Evolutionary conservation across 2,329 filamentous ascomycete genomes (phyloP).

Genomic region (Pyricularia pennisetigena): DNA sequence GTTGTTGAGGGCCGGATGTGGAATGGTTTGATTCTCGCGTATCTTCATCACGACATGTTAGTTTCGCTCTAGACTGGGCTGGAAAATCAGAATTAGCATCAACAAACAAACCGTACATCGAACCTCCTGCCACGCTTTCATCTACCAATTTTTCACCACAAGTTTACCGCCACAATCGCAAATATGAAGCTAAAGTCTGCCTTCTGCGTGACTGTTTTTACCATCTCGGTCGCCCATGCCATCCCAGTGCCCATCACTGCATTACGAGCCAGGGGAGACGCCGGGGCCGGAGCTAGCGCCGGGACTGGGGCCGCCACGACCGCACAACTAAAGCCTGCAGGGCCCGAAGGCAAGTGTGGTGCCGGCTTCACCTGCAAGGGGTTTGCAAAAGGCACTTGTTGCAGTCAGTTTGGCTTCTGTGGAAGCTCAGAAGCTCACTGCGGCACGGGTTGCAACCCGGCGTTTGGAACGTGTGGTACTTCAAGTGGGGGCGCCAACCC

Average conservation of each 20-base stretch:
- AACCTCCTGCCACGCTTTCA: not conserved
- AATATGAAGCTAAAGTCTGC: not conserved
- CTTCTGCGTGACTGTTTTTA: not conserved
- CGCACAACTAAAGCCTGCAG: not conserved
- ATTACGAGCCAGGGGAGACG: not conserved
- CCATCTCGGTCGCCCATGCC: not conserved
- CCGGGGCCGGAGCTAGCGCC: not conserved
- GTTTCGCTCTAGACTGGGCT: not conserved
- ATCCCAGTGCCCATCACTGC: not conserved
- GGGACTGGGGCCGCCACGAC: not conserved
- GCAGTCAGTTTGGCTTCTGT: slow-evolving; percentile 3
- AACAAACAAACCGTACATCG: not conserved
- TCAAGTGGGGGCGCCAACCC: not conserved
- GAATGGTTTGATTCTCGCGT: not conserved
- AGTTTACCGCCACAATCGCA: not conserved
- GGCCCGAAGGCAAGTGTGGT: not conserved
- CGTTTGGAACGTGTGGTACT: slow-evolving; percentile 5
- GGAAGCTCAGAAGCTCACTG: not conserved
- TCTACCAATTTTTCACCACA: not conserved
- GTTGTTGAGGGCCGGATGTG: not conserved
- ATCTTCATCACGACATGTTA: not conserved
- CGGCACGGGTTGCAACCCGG: slow-evolving; percentile 7
- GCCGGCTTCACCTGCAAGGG: not conserved
- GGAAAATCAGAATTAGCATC: not conserved
- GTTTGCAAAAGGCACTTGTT: not conserved